Percentiles rank a stretch among this genome's conserved stretches.
phyloP scores from a whole-genome alignment of 768 basidiomycete species.

The Tylopilus balloui region DNA sequence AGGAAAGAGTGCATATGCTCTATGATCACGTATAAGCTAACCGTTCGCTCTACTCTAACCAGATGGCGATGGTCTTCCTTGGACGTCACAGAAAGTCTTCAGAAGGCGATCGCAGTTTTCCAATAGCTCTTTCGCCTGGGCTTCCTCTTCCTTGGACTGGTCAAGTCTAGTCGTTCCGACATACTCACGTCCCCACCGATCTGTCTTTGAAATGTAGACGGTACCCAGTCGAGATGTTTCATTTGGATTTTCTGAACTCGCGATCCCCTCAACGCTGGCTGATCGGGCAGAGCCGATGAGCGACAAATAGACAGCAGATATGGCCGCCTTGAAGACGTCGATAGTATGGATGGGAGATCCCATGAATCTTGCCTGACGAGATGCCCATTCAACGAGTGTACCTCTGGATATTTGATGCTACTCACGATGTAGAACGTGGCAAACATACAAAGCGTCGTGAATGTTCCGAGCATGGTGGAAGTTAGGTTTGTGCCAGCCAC shows the following conservation, averaged over 20 bases:
- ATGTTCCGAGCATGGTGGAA: slow-evolving; percentile 39
- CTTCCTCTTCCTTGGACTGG: slow-evolving; percentile 48
- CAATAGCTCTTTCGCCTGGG: slow-evolving; percentile 45
- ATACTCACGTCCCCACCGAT: slow-evolving; percentile 50
- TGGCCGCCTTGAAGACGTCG: slow-evolving; percentile 55
- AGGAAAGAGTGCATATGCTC: neutral
- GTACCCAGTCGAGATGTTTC: slow-evolving; percentile 23
- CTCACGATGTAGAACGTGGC: slow-evolving; percentile 62
- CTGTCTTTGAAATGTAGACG: slow-evolving; percentile 52
- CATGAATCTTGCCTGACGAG: slow-evolving; percentile 54
- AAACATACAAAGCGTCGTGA: slow-evolving; percentile 47
- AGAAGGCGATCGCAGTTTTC: slow-evolving; percentile 55
- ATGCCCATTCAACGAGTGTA: slow-evolving; percentile 2
- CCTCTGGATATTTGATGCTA: slow-evolving; percentile 6
- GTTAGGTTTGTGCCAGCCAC: slow-evolving; percentile 64
- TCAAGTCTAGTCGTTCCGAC: slow-evolving; percentile 48
- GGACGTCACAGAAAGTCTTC: slow-evolving; percentile 30
- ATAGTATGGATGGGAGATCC: slow-evolving; percentile 70
- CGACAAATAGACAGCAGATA: slow-evolving; percentile 61
- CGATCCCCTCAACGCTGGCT: slow-evolving; percentile 27
- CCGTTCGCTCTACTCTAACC: slow-evolving; percentile 3
- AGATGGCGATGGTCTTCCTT: slow-evolving; percentile 26
- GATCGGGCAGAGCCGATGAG: slow-evolving; percentile 55
- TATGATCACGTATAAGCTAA: neutral
- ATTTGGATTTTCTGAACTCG: slow-evolving; percentile 7